Evolutionary conservation across 345 rosid species (phyloP).

Genomic region (Hibiscus syriacus): DNA sequence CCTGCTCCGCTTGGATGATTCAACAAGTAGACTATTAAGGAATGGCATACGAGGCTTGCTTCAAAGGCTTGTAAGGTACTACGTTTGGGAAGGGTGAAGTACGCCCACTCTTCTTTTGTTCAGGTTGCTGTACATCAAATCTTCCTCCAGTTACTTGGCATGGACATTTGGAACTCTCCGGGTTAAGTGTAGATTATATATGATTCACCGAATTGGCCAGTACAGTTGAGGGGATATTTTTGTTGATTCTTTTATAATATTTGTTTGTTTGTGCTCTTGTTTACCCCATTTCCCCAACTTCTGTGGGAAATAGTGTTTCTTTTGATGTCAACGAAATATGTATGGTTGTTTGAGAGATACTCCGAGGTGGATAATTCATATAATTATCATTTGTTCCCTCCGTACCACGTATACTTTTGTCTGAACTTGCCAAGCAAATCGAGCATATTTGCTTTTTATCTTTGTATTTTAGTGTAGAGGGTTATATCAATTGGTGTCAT

Average conservation of each 20-base stretch:
- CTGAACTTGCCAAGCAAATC: neutral
- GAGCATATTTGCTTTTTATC: neutral
- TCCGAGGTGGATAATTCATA: conserved; percentile 13
- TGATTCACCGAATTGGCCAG: neutral
- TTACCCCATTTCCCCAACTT: too few relatives aligned
- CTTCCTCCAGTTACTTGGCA: neutral
- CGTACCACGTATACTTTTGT: neutral
- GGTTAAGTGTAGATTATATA: conserved; percentile 17
- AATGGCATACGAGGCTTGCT: neutral
- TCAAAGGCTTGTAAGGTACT: conserved; percentile 7
- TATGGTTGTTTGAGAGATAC: conserved; percentile 21
- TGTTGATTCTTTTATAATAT: conserved; percentile 24
- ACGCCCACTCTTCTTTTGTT: neutral
- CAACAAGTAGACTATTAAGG: conserved; percentile 10
- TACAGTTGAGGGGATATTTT: conserved; percentile 12
- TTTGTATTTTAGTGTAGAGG: neutral
- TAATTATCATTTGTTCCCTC: neutral
- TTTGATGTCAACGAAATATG: conserved; percentile 11
- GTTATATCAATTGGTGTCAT: neutral
- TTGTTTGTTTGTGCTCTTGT: neutral
- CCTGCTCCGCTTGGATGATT: neutral
- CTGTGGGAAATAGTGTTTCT: too few relatives aligned
- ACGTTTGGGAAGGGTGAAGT: too few relatives aligned
- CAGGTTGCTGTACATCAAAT: conserved; percentile 22
- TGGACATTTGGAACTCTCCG: conserved; percentile 12